Evolutionary conservation across 257 asterid species (phyloP).

Genomic region (Ophiorrhiza pumila): DNA sequence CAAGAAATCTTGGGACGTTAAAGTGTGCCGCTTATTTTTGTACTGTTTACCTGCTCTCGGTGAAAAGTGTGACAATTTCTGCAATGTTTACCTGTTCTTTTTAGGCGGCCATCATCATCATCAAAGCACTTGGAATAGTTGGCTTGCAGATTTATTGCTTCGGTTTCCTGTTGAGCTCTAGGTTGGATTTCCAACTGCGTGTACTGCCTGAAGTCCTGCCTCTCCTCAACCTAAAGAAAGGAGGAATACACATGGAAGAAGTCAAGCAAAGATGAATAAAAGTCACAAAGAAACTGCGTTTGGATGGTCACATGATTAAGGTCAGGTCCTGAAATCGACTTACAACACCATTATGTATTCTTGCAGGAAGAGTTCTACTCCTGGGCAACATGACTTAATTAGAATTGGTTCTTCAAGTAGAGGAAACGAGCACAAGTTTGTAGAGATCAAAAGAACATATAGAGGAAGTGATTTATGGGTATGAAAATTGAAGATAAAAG

Average conservation of each 20-base stretch:
- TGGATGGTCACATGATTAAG: background rate
- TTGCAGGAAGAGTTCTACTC: conserved; percentile 40
- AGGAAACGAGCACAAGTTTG: background rate
- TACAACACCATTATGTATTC: conserved; percentile 33
- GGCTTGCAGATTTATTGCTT: conserved; percentile 29
- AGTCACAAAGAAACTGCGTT: too few relatives aligned
- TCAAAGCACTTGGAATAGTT: conserved; percentile 43
- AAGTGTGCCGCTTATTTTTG: background rate
- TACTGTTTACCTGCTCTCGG: background rate
- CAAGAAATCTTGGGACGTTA: background rate
- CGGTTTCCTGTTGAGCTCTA: conserved; percentile 24
- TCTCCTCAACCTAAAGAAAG: conserved; percentile 33
- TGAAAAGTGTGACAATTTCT: background rate
- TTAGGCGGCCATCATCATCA: conserved; percentile 39
- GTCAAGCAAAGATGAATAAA: background rate
- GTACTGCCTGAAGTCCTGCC: conserved; percentile 34
- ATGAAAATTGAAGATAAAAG: background rate
- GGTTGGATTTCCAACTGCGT: conserved; percentile 33
- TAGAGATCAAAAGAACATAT: background rate
- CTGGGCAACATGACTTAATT: conserved; percentile 36
- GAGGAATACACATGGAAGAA: background rate
- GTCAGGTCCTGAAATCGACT: background rate
- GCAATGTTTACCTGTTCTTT: conserved; percentile 31
- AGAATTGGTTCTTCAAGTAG: background rate
- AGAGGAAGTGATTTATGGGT: background rate